phyloP scores from a whole-genome alignment of 1,284 basidiomycete species.

The Rhodotorula mucilaginosa region DNA sequence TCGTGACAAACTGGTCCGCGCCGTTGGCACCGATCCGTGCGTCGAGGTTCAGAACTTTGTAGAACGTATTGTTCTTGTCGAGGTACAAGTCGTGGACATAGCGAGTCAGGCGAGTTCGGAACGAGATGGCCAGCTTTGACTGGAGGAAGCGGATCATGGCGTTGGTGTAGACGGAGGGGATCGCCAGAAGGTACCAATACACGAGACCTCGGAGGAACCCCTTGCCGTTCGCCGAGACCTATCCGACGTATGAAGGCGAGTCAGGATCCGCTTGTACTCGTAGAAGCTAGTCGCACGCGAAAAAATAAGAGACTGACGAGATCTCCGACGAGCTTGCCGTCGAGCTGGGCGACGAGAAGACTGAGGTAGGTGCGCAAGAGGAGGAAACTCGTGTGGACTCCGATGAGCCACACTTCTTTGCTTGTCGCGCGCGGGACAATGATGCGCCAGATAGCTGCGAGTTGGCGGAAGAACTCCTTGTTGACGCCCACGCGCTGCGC shows the following conservation, averaged over 20 bases:
- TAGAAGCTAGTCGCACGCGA: background rate
- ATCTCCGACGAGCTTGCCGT: constrained; percentile 85
- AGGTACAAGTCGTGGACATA: constrained; percentile 93
- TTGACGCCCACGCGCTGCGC: constrained; percentile 61
- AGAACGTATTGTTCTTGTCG: constrained; percentile 59
- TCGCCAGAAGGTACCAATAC: constrained; percentile 84
- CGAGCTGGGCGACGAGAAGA: constrained; percentile 80
- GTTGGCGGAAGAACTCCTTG: constrained; percentile 72
- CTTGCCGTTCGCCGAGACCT: constrained; percentile 75
- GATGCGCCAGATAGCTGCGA: constrained; percentile 71
- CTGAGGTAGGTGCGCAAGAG: constrained; percentile 81
- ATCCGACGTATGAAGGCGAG: background rate
- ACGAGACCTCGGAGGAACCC: constrained; percentile 81
- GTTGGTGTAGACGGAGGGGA: constrained; percentile 94
- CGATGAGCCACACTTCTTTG: constrained; percentile 73
- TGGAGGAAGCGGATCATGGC: constrained; percentile 80
- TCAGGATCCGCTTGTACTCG: background rate
- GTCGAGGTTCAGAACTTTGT: constrained; percentile 54
- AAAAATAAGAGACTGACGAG: constrained; percentile 55
- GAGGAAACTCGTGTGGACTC: constrained; percentile 81
- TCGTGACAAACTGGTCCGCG: constrained; percentile 66
- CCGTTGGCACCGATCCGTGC: constrained; percentile 40
- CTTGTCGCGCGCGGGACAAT: constrained; percentile 65
- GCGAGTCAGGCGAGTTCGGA: constrained; percentile 82
- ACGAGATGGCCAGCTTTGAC: constrained; percentile 77